Evolutionary conservation across 495 filamentous ascomycete species (phyloP).

Genomic region (Poronia punctata): DNA sequence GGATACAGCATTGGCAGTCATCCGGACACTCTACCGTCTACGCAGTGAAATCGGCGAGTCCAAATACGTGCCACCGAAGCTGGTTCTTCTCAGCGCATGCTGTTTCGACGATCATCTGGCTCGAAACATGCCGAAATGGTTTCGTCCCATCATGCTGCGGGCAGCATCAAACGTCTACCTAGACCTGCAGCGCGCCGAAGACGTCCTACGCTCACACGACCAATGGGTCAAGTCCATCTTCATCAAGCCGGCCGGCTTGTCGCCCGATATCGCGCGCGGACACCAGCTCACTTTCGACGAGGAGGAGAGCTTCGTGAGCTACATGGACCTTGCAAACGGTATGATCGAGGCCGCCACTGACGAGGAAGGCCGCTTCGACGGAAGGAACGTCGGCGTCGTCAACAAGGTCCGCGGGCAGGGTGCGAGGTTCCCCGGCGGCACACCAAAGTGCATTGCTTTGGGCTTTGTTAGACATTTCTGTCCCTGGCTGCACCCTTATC

Average conservation of each 20-base stretch:
- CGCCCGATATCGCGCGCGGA: slow-evolving; percentile 29
- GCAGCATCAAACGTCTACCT: slow-evolving; percentile 29
- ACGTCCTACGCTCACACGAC: slow-evolving; percentile 27
- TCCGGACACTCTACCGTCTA: slow-evolving; percentile 26
- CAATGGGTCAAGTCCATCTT: slow-evolving; percentile 33
- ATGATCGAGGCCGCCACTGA: slow-evolving; percentile 44
- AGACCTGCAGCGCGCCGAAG: slow-evolving; percentile 32
- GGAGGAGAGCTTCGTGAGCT: slow-evolving; percentile 30
- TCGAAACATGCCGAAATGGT: slow-evolving; percentile 17
- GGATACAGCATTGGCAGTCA: slow-evolving; percentile 25
- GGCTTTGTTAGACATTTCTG: slow-evolving; percentile 30
- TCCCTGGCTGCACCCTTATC: slow-evolving; percentile 25
- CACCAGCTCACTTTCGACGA: slow-evolving; percentile 32
- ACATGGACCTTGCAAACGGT: slow-evolving; percentile 37
- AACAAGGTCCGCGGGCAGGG: slow-evolving; percentile 4
- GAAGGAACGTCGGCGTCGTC: slow-evolving; percentile 32
- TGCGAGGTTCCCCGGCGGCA: slow-evolving; percentile 15
- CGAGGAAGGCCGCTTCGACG: slow-evolving; percentile 27
- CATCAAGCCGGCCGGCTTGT: slow-evolving; percentile 38
- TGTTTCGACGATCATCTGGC: slow-evolving; percentile 28
- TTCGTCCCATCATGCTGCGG: slow-evolving; percentile 20
- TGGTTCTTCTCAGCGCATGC: slow-evolving; percentile 35
- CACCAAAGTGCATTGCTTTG: slow-evolving; percentile 14
- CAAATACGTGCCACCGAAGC: slow-evolving; percentile 19
- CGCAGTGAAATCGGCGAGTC: background rate